Evolutionary conservation across 228 moss, liverwort and hornwort species (phyloP), one percentile per base, ranked within the genome.

Genomic region (Sphagnum fallax): DNA sequence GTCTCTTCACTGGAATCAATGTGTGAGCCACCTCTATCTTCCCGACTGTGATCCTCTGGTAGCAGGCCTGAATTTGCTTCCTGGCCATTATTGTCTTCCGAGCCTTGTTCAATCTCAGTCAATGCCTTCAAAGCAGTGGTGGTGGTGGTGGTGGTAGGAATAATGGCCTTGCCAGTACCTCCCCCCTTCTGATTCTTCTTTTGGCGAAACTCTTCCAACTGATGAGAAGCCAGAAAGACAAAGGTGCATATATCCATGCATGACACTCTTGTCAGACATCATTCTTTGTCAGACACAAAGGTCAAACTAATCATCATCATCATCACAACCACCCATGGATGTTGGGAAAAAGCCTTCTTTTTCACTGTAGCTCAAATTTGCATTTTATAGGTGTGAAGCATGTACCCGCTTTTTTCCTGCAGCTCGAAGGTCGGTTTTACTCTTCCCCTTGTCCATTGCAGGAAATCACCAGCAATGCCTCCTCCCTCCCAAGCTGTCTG

Each of bases 321-420:
- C 11, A 11, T 11, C 59, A 60, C 12, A 15, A 60, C 11, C 11
- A 11, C 59, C 11, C 15, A 60, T 11, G 11, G 59, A 60, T 60
- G 15, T 60, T 15, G 15, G 59, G 15, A 60, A 60, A 11, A 11
- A 15, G 12, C 11, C 15, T 60, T 11, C 11, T 11, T 60, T 60
- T 11, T 60, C 12, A 60, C 11, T 11, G 15, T 60, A 2, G 59
- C 59, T 11, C 59, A 60, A 11, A 11, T 11, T 60, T 60, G 59
- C 12, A 60, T 11, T 15, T 11, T 11, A 15, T 60, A 15, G 59
- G 11, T 11, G 15, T 11, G 1, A 11, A 60, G 2, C 11, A 32
- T 32, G 75, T 76, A 91, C 94, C 91, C 91, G 87, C 79, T 94
- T 94, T 74, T 91, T 94, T 71, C 94, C 94, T 75, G 89, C 91